Percentiles rank a stretch among this genome's conserved stretches.
These are phyloP conservation scores for Cucurbita argyrosperma DNA, from an alignment of 306 rosid genomes.

Conservation along the genomic window DNA sequence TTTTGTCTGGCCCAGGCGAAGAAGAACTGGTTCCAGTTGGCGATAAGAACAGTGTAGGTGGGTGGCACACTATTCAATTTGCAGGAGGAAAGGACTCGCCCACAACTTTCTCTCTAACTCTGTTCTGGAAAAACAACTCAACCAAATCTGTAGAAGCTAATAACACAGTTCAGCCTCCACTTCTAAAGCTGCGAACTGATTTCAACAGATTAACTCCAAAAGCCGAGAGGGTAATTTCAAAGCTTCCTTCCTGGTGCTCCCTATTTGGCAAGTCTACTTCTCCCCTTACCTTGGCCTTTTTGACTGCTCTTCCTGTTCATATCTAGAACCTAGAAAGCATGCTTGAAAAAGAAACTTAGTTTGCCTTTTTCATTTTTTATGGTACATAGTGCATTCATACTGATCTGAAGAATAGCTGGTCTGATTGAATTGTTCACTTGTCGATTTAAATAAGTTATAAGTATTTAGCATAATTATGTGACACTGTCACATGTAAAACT, in stretches of 20 bases:
- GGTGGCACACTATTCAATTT: conserved; percentile 77
- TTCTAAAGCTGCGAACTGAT: conserved; percentile 80
- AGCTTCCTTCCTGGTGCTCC: conserved; percentile 86
- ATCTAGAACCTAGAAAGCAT: conserved; percentile 19
- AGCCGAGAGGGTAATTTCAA: conserved; percentile 38
- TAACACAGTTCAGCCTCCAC: conserved; percentile 20
- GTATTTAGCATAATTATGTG: background rate
- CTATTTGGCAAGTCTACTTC: conserved; percentile 85
- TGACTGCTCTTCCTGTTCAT: conserved; percentile 46
- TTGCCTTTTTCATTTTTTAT: background rate
- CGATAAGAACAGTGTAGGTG: conserved; percentile 32
- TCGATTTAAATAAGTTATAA: background rate
- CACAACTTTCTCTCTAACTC: conserved; percentile 35
- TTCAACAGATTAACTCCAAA: conserved; percentile 37
- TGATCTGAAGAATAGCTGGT: background rate
- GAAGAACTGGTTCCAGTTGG: conserved; percentile 46
- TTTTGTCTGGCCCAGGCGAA: conserved; percentile 18
- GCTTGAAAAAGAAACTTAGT: background rate
- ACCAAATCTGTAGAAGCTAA: conserved; percentile 2
- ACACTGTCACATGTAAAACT: background rate
- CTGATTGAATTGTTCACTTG: background rate
- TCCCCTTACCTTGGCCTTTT: conserved; percentile 60
- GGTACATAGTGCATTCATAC: background rate
- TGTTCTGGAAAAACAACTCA: conserved; percentile 42
- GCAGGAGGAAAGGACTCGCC: conserved; percentile 73